Percentiles rank a stretch among this genome's conserved stretches.
Evolutionary conservation across 495 filamentous ascomycete species (phyloP).

Genomic region (Penicillium coffeae): DNA sequence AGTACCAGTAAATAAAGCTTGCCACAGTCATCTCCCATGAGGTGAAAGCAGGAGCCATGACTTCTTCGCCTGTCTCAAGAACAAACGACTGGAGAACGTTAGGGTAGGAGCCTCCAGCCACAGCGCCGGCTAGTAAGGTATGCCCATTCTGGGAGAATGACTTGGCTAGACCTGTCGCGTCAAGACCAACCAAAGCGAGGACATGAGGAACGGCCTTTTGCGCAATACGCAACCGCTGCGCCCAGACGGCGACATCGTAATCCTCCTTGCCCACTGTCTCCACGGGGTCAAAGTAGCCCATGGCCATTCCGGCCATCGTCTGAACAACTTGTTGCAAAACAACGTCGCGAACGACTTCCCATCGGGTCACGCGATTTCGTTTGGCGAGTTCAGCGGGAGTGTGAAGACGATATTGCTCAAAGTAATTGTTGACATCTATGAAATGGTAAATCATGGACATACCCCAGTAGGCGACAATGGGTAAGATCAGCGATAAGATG

Average conservation of each 20-base stretch:
- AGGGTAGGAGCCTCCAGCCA: constrained; percentile 74
- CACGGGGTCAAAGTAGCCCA: constrained; percentile 61
- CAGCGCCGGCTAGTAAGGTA: constrained; percentile 60
- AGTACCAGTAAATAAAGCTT: constrained; percentile 70
- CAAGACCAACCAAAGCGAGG: constrained; percentile 41
- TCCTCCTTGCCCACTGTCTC: constrained; percentile 70
- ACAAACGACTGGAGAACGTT: constrained; percentile 31
- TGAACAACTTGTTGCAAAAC: constrained; percentile 87
- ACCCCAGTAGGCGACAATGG: constrained; percentile 85
- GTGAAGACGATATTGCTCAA: constrained; percentile 84
- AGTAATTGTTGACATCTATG: constrained; percentile 76
- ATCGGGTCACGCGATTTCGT: constrained; percentile 79
- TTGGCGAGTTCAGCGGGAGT: constrained; percentile 84
- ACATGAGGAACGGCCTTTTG: constrained; percentile 64
- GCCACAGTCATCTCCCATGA: constrained; percentile 73
- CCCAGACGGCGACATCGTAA: constrained; percentile 81
- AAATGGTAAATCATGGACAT: constrained; percentile 83
- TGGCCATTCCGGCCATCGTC: constrained; percentile 56
- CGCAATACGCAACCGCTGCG: constrained; percentile 64
- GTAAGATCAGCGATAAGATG: constrained; percentile 65
- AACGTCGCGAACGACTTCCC: constrained; percentile 81
- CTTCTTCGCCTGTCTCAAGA: constrained; percentile 30
- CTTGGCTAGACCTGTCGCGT: constrained; percentile 36
- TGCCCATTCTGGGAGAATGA: constrained; percentile 44
- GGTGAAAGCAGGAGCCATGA: constrained; percentile 35